Evolutionary conservation across 768 basidiomycete genomes (phyloP), one percentile per base, ranked within the genome.

Genomic region (Pleurotus cornucopiae): DNA sequence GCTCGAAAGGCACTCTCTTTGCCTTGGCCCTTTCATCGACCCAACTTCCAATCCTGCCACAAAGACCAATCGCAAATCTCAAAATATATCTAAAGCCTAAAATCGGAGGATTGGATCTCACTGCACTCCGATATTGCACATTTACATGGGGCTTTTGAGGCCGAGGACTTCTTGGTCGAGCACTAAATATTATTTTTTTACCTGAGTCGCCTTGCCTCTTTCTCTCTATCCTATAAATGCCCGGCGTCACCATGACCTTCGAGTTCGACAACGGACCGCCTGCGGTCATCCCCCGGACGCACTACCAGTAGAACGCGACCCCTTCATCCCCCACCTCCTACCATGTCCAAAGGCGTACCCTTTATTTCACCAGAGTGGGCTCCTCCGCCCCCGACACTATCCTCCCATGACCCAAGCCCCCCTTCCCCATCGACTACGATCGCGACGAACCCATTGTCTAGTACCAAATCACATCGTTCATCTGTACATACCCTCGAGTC

Each of bases 401-500:
- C 30, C 30, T 34, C 30, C 9, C 30, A 34, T 34, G 30, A 34
- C 30, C 30, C 30, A 34, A 34, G 30, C n/a, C 53, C 53, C 37
- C 39, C 53, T 4, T 45, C 54, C 12, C 38, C 54, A 20, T 38
- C 26, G 21, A 23, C 21, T 2, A 40, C 54, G 12, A 34, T 45
- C 18, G 26, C 54, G 7, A 41, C 30, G 7, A 34, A 43, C 26
- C 46, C 57, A 25, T 6, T 43, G 14, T 44, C 51, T 56, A 34
- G 9, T 34, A 47, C 46, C 44, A 58, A 46, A 49, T 61, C 45
- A 71, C 70, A 21, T 67, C 67, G 23, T 56, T 62, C 21, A 70
- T 68, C 55, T 57, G 37, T 55, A 9, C 58, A 47, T 26, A 60
- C 58, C 34, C 39, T 69, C 45, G 57, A 62, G 9, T 69, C 72